Evolutionary conservation across 2,329 filamentous ascomycete species (phyloP), one percentile per base, ranked within the genome.

Genomic region (Alternaria sp.): DNA sequence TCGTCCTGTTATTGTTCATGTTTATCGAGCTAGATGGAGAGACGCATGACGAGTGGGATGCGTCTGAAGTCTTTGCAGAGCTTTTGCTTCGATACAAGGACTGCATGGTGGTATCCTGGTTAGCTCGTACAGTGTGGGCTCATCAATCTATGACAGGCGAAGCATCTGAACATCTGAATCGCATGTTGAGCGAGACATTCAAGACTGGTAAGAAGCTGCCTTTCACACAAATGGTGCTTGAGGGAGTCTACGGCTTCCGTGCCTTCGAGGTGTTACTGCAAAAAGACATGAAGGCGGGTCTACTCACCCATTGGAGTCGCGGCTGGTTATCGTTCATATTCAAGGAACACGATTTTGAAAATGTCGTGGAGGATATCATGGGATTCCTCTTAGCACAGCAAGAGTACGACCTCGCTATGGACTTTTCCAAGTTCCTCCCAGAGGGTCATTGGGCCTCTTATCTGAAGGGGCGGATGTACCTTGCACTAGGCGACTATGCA

Each of bases 1-100:
- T 98, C 2, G 84, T 95, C 3, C 83, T 99, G 6, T 83, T 96
- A 14, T 85, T 95, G 9, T 93, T 97, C 75, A 90, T 98, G 83
- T 71, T 71, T 40, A 58, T 69, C 4, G 90, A 95, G 74, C 89
- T 88, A 37, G 86, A 88, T 64, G 87, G 89, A 40, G 88, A 92
- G 39, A 86, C 90, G 14, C 86, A 86, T 2, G 80, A 83, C 4
- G 86, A 94, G 34, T 94, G 90, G 78, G 80, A 86, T 69, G 83
- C 74, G 6, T 66, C 69, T 5, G 69, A 86, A 45, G 82, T 97
- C 5, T 81, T 95, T 33, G 80, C 83, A n/a, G 84, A 89, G 55
- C 82, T 99, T 17, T 86, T 77, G 6, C 63, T 63, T 37, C 67
- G 72, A 28, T 73, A 79, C 53, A 74, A 77, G 50, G 75, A 78